A percentile compares a stretch with the other conserved stretches of the same genome.
Conservation (phyloP, 805 yeast species). For the Blastobotrys mokoenaii region DNA sequence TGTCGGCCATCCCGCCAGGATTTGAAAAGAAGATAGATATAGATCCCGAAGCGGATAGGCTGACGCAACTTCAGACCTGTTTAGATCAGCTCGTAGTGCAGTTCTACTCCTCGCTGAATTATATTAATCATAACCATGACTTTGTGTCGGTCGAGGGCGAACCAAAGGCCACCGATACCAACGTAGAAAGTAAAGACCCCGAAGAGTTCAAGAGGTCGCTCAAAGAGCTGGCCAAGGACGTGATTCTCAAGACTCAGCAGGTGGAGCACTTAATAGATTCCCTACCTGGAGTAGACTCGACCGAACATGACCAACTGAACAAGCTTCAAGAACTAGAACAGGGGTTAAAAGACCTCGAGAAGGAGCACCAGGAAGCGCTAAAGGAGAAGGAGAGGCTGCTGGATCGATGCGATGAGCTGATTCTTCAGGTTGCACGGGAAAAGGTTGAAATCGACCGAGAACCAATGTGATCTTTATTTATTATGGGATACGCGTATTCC, state of each 20-base stretch:
- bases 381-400: constrained; percentile 56
- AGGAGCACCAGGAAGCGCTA: constrained; percentile 47
- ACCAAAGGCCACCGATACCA: constrained; percentile 54
- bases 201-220: constrained; percentile 11
- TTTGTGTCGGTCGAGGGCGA: constrained; percentile 44
- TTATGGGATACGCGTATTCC: too few species aligned
- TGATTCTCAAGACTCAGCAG: constrained; percentile 79
- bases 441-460: constrained; percentile 23
- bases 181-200: constrained; percentile 19
- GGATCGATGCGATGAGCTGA: constrained; percentile 56
- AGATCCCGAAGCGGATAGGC: constrained; percentile 63
- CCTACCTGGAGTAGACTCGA: constrained; percentile 86
- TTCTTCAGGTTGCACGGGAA: constrained; percentile 50
- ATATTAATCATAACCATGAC: constrained; percentile 66
- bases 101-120: constrained; percentile 29
- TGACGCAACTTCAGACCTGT: constrained; percentile 84
- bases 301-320: constrained; percentile 62
- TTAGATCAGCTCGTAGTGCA: constrained; percentile 50
- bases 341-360: constrained; percentile 55
- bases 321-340: constrained; percentile 53
- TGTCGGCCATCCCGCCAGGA: too few species aligned
- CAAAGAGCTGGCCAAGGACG: constrained; percentile 70
- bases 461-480: neutral
- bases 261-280: constrained; percentile 78
- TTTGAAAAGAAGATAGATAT: neutral